Base-by-base conservation (phyloP, 163 green algal genomes). In the Prototheca cutis region DNA sequence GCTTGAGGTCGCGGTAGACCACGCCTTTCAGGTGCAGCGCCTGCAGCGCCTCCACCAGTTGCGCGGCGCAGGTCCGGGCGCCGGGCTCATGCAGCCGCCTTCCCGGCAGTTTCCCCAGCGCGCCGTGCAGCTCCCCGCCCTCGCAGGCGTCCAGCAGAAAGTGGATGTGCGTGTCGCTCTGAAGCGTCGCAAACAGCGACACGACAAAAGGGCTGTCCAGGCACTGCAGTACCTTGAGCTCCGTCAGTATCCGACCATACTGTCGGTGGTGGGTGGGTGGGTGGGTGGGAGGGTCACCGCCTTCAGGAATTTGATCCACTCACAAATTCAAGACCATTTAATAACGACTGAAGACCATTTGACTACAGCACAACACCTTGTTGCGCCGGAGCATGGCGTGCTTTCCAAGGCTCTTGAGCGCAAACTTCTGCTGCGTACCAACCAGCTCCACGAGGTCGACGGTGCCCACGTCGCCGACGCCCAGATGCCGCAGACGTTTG, bases 391-490 rank as follows among this genome's bases (percentile, higher is more conserved):
- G 66, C 87, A 99, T 99, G 71, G 96, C 90, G 55, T 78, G 74
- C 80, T 98, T 99, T 72, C 95, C 82, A 66, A 99, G 77, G 15
- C 78, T 90, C 81, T 99, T 99, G 84, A 99, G 92, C 3, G 91
- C 93, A 70, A 95, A 97, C 27, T 40, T 62, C 39, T 55, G 59
- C 24, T 19, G 18, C 18, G 57, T 40, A 52, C 74, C 73, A 67
- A 79, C 73, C 52, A 95, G 74, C 70, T 86, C 64, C 54, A 95
- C 86, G 58, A 98, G 80, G 72, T 96, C 85, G 21, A 98, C 91
- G 48, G 96, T 79, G 29, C 93, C 89, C 40, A 99, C 93, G 60
- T 94, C 90, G 19, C 89, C 91, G 13, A 84, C 80, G 13, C 92
- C 91, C 55, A 97, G 76, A 80, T n/a, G 2, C 3, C 58, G 27